These are phyloP conservation scores for Vishniacozyma victoriae DNA, from an alignment of 768 basidiomycete genomes.

Conservation along the genomic window DNA sequence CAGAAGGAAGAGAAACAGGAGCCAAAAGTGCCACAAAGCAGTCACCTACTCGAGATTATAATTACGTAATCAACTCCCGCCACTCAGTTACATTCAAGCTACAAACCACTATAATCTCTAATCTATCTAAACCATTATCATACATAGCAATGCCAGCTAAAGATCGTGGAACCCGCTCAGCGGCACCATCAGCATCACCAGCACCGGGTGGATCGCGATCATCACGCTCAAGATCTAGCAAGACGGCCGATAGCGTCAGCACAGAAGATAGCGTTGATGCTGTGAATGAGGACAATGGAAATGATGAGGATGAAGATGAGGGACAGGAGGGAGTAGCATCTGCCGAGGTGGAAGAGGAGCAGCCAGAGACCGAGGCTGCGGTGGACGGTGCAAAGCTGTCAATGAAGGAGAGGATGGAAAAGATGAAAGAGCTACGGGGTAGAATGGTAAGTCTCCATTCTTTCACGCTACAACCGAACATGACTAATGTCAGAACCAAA, in stretches of 20 bases:
- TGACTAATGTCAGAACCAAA: constrained; percentile 57
- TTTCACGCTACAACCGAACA: not conserved
- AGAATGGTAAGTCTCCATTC: constrained; percentile 63
- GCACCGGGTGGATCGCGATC: constrained; percentile 6
- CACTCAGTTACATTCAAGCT: too few species aligned
- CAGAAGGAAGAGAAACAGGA: too few species aligned
- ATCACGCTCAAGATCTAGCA: constrained; percentile 8
- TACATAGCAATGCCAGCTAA: constrained; percentile 37
- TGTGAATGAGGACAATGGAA: constrained; percentile 1
- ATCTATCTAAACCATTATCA: too few species aligned
- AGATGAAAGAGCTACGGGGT: constrained; percentile 67
- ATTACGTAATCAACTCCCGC: too few species aligned
- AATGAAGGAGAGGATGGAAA: constrained; percentile 69
- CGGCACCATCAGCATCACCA: constrained; percentile 43
- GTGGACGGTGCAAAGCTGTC: constrained; percentile 29
- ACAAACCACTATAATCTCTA: too few species aligned
- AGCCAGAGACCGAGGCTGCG: constrained; percentile 13
- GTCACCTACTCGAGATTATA: too few species aligned
- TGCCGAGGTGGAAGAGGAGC: constrained; percentile 9
- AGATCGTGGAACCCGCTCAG: constrained; percentile 29
- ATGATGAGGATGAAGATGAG: constrained; percentile 4
- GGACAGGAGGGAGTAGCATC: constrained; percentile 5
- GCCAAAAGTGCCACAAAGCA: too few species aligned
- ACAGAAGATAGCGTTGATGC: constrained; percentile 7
- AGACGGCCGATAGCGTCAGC: constrained; percentile 11